Evolutionary conservation across 345 rosid genomes (phyloP).

Genomic region (Eucalyptus fibrosa): DNA sequence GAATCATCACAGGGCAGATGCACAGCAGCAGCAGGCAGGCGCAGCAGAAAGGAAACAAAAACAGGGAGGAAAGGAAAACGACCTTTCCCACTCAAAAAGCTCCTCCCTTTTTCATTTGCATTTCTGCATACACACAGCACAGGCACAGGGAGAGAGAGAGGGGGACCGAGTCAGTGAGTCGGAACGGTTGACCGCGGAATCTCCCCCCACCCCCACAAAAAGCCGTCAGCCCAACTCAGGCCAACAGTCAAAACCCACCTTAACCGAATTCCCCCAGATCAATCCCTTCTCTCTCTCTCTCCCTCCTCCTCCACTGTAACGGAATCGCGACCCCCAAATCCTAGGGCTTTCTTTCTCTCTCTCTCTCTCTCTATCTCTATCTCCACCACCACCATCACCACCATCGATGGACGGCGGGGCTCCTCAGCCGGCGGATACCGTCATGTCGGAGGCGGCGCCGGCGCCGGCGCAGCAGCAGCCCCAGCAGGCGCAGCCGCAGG

Average conservation of each 20-base stretch:
- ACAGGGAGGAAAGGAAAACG: neutral
- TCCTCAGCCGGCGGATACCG: conserved; percentile 51
- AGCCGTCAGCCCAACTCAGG: neutral
- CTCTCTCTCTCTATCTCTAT: neutral
- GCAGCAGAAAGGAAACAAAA: neutral
- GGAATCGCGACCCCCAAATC: neutral
- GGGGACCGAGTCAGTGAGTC: neutral
- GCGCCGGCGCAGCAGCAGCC: conserved; percentile 8
- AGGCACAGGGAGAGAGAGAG: no score
- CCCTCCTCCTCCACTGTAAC: neutral
- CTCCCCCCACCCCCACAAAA: neutral
- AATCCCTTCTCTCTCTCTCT: neutral
- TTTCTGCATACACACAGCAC: neutral
- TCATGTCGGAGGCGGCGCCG: conserved; percentile 56
- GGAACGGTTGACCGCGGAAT: neutral
- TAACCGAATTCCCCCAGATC: neutral
- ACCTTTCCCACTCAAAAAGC: neutral
- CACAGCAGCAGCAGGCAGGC: neutral
- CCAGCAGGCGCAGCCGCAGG: conserved; percentile 11
- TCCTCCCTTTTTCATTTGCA: neutral
- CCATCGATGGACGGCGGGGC: conserved; percentile 25
- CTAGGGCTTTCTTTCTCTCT: neutral
- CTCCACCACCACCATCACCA: neutral
- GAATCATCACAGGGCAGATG: neutral
- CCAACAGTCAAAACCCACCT: neutral